phyloP scores from a whole-genome alignment of 495 filamentous ascomycete genomes.

The Elaphomyces granulatus region DNA sequence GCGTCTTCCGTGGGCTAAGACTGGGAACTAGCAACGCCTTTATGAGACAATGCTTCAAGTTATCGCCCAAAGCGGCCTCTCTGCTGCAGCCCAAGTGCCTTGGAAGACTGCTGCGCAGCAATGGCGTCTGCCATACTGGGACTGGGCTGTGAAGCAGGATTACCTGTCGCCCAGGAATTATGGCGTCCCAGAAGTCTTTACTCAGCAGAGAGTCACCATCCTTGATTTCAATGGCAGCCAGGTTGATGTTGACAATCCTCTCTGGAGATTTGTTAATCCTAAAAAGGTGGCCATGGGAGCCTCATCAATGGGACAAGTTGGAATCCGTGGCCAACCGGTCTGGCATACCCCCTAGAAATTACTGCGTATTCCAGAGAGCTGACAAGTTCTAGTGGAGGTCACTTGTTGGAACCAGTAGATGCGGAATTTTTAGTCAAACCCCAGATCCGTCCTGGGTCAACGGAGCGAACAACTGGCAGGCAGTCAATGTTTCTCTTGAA shows the following conservation, averaged over 20 bases:
- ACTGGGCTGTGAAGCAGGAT: constrained; percentile 24
- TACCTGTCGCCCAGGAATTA: constrained; percentile 12
- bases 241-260: constrained; percentile 14
- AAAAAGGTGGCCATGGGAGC: constrained; percentile 9
- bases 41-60: constrained; percentile 10
- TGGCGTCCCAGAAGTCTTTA: constrained; percentile 17
- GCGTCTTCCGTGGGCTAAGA: not conserved
- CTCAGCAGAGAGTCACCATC: constrained; percentile 21
- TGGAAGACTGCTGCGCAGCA: constrained; percentile 27
- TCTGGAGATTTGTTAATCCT: constrained; percentile 7
- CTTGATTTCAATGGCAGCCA: constrained; percentile 17
- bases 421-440: not conserved
- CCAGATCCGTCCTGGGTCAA: not conserved
- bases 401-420: not conserved
- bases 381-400: not conserved
- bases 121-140: constrained; percentile 38
- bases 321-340: not conserved
- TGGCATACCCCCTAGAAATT: no score
- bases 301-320: not conserved
- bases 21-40: constrained; percentile 7
- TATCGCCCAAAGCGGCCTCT: constrained; percentile 10
- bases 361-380: no score
- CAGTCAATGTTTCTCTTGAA: not conserved
- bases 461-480: not conserved
- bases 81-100: constrained; percentile 3